Percentiles rank a stretch among this genome's conserved stretches.
Conservation (phyloP, 2,329 filamentous ascomycete genomes). For the Aspergillus transmontanensis region DNA sequence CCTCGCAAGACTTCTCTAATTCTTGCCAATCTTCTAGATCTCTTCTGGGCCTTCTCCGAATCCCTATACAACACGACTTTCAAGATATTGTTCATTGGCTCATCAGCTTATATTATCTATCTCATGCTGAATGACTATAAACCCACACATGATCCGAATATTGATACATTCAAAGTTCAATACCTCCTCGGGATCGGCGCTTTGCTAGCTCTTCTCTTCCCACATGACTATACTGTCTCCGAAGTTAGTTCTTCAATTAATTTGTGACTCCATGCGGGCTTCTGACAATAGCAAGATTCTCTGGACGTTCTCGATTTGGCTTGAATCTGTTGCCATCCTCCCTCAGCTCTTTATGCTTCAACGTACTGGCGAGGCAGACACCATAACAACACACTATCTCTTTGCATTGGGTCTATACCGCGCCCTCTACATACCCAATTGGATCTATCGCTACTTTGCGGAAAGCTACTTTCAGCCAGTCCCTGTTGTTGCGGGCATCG, state of each 20-base stretch:
- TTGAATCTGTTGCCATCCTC: constrained; percentile 93
- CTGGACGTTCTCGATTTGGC: constrained; percentile 98
- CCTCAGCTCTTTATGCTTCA: constrained; percentile 98
- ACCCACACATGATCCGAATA: constrained; percentile 93
- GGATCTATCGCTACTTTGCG: constrained; percentile 86
- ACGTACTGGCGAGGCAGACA: constrained; percentile 95
- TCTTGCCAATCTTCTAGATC: constrained; percentile 56
- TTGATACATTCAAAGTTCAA: constrained; percentile 96
- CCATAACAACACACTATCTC: constrained; percentile 98
- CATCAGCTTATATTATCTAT: constrained; percentile 93
- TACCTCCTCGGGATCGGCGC: constrained; percentile 84
- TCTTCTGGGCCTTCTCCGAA: constrained; percentile 79
- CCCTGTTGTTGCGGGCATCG: constrained; percentile 80
- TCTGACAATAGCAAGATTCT: constrained; percentile 63
- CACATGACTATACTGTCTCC: constrained; percentile 76
- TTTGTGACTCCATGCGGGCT: constrained; percentile 13
- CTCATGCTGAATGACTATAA: constrained; percentile 98
- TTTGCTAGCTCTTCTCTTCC: constrained; percentile 77
- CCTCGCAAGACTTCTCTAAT: background rate
- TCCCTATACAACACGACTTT: constrained; percentile 92
- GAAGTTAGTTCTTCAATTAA: constrained; percentile 52
- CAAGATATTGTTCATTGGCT: constrained; percentile 91
- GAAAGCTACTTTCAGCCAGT: constrained; percentile 85
- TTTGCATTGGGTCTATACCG: constrained; percentile 91
- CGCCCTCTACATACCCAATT: constrained; percentile 96